Percentiles rank a stretch among this genome's conserved stretches.
Evolutionary conservation across 805 yeast species (phyloP).

Genomic region (Saccharomyces paradoxus): DNA sequence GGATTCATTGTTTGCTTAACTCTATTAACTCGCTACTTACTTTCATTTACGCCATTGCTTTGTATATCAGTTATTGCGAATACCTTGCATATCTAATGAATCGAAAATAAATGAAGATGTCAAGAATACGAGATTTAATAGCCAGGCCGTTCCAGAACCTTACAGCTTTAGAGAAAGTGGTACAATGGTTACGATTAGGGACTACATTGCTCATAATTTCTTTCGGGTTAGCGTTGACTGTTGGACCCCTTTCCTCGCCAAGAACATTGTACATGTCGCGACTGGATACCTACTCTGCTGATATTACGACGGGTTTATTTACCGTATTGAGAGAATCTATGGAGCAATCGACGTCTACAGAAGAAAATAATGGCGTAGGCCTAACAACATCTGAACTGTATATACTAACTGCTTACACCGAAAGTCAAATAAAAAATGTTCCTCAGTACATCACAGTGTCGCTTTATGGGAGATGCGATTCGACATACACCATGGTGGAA

Average conservation of each 20-base stretch:
- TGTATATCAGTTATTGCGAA: background rate
- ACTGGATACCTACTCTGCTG: slow-evolving; percentile 18
- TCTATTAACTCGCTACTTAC: background rate
- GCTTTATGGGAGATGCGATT: slow-evolving; percentile 21
- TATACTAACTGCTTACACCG: slow-evolving; percentile 23
- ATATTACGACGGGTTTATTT: slow-evolving; percentile 23
- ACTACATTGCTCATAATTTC: slow-evolving; percentile 16
- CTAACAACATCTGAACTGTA: slow-evolving; percentile 26
- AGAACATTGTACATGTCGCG: slow-evolving; percentile 15
- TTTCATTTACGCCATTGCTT: background rate
- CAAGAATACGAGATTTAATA: slow-evolving; percentile 6
- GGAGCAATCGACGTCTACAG: slow-evolving; percentile 18
- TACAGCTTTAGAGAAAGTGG: slow-evolving; percentile 18
- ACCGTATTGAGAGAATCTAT: slow-evolving; percentile 17
- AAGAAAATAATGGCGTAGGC: slow-evolving; percentile 24
- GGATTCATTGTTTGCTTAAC: background rate
- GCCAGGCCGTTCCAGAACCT: slow-evolving; percentile 17
- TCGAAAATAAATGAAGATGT: slow-evolving; percentile 3
- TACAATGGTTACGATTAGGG: slow-evolving; percentile 15
- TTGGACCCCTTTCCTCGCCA: slow-evolving; percentile 20
- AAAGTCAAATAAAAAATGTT: slow-evolving; percentile 15
- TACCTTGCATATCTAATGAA: background rate
- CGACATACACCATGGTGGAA: slow-evolving; percentile 9
- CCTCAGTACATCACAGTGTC: slow-evolving; percentile 24
- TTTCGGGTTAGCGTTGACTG: slow-evolving; percentile 13